Evolutionary conservation across 306 rosid species (phyloP), one percentile per base, ranked within the genome.

Genomic region (Dicorynia guianensis): DNA sequence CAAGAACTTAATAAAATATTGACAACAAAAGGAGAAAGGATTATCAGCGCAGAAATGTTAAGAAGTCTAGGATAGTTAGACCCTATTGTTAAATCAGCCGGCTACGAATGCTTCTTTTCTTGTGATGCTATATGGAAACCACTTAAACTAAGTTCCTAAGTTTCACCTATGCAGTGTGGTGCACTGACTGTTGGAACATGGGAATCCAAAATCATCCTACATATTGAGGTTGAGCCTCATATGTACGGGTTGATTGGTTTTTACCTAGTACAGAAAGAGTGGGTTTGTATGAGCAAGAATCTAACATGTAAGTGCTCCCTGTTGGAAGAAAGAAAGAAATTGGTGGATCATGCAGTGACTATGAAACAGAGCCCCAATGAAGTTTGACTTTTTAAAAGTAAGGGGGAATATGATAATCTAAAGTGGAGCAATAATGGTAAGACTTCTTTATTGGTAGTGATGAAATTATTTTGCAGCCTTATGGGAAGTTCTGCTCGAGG

Each of bases 281-380:
- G 72, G 40, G 54, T 68, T 69, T 43, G 36, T 46, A 14, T 53
- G 62, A 68, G 46, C 46, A 36, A 69, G 63, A 63, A 47, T 47
- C 20, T 38, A 66, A 55, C 5, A 43, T 58, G 47, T 44, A 18
- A 14, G 62, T 42, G 46, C 30, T 56, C 17, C 34, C 0, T 2
- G 4, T 67, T 67, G 38, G 44, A 20, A 30, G 67, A 50, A 14
- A 17, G 53, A 47, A 57, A 19, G 30, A 69, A 59, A 36, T 38
- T 13, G 48, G 20, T 3, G 20, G 30, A 36, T 69, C 69, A 48
- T 63, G 12, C 69, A 36, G n/a, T 33, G 55, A 13, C 33, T 10
- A 39, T 69, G 60, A 56, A 17, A 56, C 30, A 30, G 62, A 34
- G 11, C 30, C 44, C 5, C 39, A 25, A 25, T 9, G 30, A 19